These are phyloP conservation scores for Osmanthus fragrans DNA, from an alignment of 257 asterid species.

Conservation along the genomic window DNA sequence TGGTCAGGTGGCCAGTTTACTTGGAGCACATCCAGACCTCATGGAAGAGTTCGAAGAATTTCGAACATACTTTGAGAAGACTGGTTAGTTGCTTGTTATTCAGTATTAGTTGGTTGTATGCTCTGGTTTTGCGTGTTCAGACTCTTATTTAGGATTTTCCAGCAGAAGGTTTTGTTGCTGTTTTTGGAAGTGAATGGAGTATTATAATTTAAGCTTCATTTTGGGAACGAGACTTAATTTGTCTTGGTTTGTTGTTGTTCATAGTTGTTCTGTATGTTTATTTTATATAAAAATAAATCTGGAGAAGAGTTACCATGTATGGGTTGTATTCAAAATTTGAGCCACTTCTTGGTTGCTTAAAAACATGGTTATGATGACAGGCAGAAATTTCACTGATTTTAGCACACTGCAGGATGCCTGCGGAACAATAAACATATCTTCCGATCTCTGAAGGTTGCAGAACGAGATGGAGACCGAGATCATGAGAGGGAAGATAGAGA, in stretches of 20 bases:
- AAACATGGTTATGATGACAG: constrained; percentile 4
- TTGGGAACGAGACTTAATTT: background rate
- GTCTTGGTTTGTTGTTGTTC: constrained; percentile 15
- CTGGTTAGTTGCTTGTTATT: constrained; percentile 36
- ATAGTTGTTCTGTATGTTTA: constrained; percentile 19
- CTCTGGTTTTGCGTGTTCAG: constrained; percentile 10
- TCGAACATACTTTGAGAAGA: constrained; percentile 48
- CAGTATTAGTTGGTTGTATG: constrained; percentile 21
- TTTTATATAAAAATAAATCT: background rate
- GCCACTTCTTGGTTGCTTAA: constrained; percentile 12
- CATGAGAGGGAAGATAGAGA: constrained; percentile 56
- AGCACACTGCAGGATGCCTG: constrained; percentile 53
- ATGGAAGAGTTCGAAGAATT: constrained; percentile 62
- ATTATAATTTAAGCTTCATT: background rate
- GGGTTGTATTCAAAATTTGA: background rate
- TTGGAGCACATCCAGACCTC: constrained; percentile 57
- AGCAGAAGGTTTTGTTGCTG: constrained; percentile 4
- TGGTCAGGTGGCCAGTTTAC: constrained; percentile 54
- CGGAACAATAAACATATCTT: constrained; percentile 50
- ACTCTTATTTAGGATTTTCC: constrained; percentile 19
- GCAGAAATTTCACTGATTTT: constrained; percentile 17
- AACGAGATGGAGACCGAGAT: constrained; percentile 48
- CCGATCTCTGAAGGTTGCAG: constrained; percentile 47
- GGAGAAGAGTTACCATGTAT: background rate
- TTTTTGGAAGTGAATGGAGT: background rate